Evolutionary conservation across 164 flowering plant species (phyloP), one percentile per base, ranked within the genome.

Genomic region (Kingdonia uniflora): DNA sequence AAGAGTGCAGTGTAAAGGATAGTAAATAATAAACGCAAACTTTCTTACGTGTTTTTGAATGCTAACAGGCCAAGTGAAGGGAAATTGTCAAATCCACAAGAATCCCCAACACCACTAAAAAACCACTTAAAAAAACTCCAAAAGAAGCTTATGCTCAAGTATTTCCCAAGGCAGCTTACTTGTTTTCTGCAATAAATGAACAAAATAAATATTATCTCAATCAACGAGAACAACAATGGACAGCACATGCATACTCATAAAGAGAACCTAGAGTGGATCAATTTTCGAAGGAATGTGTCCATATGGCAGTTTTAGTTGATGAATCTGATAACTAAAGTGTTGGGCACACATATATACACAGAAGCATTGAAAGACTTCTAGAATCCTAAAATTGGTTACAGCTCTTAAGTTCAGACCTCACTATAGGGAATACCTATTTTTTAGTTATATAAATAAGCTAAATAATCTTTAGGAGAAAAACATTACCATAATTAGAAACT

Each of bases 121-220:
- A 92, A 88, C 97, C 99, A 92, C 77, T 92, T 92, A 62, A 88
- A 92, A 74, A 77, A 80, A 72, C 99, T 88, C 97, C 95, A 92
- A 24, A 45, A 38, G 29, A 92, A 71, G 68, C 97, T 88, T 51
- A 92, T 67, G 72, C 95, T 78, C 47, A 92, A 65, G 66, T 88
- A 92, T 60, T 88, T 92, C 33, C 99, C 99, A 56, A 92, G 92
- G 54, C 78, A 74, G 11, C 56, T 65, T 33, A 88, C 99, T 75
- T 92, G 99, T 52, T 86, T 92, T 66, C 99, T 92, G 95, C 42
- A 65, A 49, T 43, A 39, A 29, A 57, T 20, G 24, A 14, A 29
- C 19, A 19, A 17, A 22, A 60, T 14, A 49, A 45, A 6, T 19
- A 14, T 22, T 56, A 19, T 14, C 23, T 23, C 29, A 48, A 19